Percentiles rank a stretch among this genome's conserved stretches.
These are phyloP conservation scores for Ascoidea rubescens DNA, from an alignment of 805 yeast genomes.

Conservation along the genomic window DNA sequence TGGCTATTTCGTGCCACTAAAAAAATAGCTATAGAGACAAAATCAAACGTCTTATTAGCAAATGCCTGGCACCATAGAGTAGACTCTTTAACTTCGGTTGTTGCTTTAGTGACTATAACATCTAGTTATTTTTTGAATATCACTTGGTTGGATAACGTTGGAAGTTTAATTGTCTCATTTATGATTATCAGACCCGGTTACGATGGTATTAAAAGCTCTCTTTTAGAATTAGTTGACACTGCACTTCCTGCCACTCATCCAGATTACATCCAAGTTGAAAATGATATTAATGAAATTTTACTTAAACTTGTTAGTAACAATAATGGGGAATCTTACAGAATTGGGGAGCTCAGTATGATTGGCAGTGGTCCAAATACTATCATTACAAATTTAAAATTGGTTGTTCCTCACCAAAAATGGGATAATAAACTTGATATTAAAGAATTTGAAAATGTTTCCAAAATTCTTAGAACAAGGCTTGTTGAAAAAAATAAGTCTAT, in stretches of 20 bases:
- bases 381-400: conserved; percentile 21
- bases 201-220: conserved; percentile 53
- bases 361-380: conserved; percentile 45
- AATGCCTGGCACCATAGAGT: conserved; percentile 99
- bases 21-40: conserved; percentile 61
- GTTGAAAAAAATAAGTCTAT: conserved; percentile 5
- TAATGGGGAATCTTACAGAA: conserved; percentile 22
- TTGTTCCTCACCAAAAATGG: conserved; percentile 31
- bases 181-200: conserved; percentile 78
- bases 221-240: conserved; percentile 67
- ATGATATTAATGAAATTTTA: conserved; percentile 22
- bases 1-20: conserved; percentile 76
- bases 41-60: conserved; percentile 84
- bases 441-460: conserved; percentile 27
- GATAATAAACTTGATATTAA: conserved; percentile 25
- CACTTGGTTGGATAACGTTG: conserved; percentile 82
- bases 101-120: conserved; percentile 78
- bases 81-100: conserved; percentile 83
- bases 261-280: conserved; percentile 29
- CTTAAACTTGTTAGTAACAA: conserved; percentile 25
- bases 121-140: conserved; percentile 69
- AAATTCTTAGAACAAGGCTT: conserved; percentile 7
- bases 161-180: conserved; percentile 76
- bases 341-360: conserved; percentile 32
- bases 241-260: conserved; percentile 40